Conservation (phyloP, 1,284 basidiomycete species). For the Ganoderma lingzhi region DNA sequence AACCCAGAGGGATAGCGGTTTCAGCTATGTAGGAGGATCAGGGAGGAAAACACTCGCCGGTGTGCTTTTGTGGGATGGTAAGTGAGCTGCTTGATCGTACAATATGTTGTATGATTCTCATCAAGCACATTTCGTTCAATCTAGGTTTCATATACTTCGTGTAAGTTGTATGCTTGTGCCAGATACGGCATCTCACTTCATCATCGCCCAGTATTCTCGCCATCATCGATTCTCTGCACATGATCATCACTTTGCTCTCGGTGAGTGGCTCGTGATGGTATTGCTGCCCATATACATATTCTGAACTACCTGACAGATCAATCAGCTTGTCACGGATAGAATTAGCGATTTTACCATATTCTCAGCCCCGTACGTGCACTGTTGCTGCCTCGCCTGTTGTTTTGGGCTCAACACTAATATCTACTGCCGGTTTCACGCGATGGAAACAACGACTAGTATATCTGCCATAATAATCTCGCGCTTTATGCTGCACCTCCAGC, state of each 20-base stretch:
- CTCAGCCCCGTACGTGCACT: neutral
- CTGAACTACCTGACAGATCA: neutral
- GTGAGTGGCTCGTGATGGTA: neutral
- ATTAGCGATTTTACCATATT: neutral
- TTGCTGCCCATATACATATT: neutral
- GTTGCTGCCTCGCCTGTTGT: neutral
- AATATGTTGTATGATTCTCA: too few species aligned
- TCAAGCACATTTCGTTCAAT: too few species aligned
- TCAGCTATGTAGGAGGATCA: neutral
- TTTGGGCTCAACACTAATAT: neutral
- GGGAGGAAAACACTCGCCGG: neutral
- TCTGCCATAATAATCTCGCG: neutral
- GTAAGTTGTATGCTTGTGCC: neutral
- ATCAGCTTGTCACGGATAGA: neutral
- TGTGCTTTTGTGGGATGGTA: conserved; percentile 1
- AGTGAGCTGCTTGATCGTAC: neutral
- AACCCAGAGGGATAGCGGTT: neutral
- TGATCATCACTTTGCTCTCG: neutral
- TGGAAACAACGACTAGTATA: neutral
- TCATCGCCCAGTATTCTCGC: neutral
- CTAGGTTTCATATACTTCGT: conserved; percentile 1
- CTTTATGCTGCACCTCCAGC: neutral
- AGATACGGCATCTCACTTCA: neutral
- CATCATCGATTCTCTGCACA: conserved; percentile 1
- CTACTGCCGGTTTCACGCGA: neutral